Base-by-base conservation (phyloP, 2,329 filamentous ascomycete species). In the Aspergillus texensis region DNA sequence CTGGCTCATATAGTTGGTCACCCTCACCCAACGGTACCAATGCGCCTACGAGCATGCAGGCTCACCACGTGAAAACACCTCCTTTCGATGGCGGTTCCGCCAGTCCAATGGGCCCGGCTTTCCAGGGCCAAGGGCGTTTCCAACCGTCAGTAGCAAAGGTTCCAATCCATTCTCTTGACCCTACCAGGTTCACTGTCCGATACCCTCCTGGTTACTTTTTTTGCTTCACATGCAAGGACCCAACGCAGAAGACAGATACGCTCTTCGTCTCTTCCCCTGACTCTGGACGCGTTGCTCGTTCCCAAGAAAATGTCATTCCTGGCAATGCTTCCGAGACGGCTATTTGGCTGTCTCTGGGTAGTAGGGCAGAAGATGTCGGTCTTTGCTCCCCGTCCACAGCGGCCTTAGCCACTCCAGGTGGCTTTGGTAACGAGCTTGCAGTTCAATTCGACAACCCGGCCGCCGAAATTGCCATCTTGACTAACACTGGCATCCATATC, bases 11-110 rank as follows among this genome's bases (percentile, higher is more conserved):
- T 84, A 75, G 77, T 67, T 78, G 80, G 79, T 77, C 80, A 60
- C 79, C 81, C 61, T 83, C 87, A 34, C 85, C 84, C 16, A 85
- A 86, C 26, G 83, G 86, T 24, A 84, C 86, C 9, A 89, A 84
- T 62, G 89, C 91, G 0, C 94, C 95, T 0, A 94, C 92, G 70
- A 97, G 93, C 78, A 97, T 99, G 93, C 94, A 97, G 77, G 89
- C 97, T n/a, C 91, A 96, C 70, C 95, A 96, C 73, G 92, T 99
- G 78, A 96, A 95, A 74, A 96, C 97, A 63, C 95, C 96, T 1
- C 95, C 95, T 78, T 63, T 78, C 68, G 65, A 77, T 69, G 68
- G 66, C 57, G 63, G 68, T 63, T 53, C 74, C 62, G 55, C 68
- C 65, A 28, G 70, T 61, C 77, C 74, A 65, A 65, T 66, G 66